A percentile compares a stretch with the other conserved stretches of the same genome.
Evolutionary conservation across 2,329 filamentous ascomycete species (phyloP).

Genomic region (Fusarium equiseti): DNA sequence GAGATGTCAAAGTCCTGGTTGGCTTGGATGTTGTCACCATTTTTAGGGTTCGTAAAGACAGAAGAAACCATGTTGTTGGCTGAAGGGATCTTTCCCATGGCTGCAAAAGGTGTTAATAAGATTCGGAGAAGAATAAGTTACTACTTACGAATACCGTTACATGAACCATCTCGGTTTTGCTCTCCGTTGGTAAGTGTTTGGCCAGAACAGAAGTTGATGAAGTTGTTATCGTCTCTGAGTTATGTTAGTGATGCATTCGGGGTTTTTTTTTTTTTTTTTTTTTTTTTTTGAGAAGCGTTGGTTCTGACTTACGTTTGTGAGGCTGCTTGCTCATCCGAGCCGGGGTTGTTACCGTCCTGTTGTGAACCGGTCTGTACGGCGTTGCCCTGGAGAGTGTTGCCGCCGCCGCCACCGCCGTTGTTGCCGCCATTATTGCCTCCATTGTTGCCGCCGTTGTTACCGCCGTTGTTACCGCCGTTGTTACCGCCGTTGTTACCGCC

Average conservation of each 20-base stretch:
- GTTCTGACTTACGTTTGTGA: conserved; percentile 63
- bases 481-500: conserved; percentile 44
- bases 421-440: conserved; percentile 45
- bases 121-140: not conserved
- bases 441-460: conserved; percentile 30
- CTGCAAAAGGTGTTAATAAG: conserved; percentile 50
- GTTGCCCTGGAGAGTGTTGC: conserved; percentile 55
- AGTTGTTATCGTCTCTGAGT: conserved; percentile 68
- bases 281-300: not conserved
- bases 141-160: conserved; percentile 71
- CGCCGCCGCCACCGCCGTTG: conserved; percentile 31
- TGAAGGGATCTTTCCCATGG: conserved; percentile 71
- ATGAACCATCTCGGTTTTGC: conserved; percentile 69
- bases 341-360: conserved; percentile 60
- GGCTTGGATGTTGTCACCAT: conserved; percentile 60
- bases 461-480: conserved; percentile 43
- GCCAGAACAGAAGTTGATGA: conserved; percentile 72
- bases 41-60: conserved; percentile 65
- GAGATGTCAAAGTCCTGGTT: conserved; percentile 65
- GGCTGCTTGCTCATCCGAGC: conserved; percentile 61
- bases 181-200: conserved; percentile 70
- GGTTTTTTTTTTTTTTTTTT: too few relatives aligned
- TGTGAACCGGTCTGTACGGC: conserved; percentile 64
- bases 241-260: conserved; percentile 20
- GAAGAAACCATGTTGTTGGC: conserved; percentile 68